Percentiles rank a stretch among this genome's conserved stretches.
Evolutionary conservation across 106 monocot genomes (phyloP).

Genomic region (Platanthera zijinensis): DNA sequence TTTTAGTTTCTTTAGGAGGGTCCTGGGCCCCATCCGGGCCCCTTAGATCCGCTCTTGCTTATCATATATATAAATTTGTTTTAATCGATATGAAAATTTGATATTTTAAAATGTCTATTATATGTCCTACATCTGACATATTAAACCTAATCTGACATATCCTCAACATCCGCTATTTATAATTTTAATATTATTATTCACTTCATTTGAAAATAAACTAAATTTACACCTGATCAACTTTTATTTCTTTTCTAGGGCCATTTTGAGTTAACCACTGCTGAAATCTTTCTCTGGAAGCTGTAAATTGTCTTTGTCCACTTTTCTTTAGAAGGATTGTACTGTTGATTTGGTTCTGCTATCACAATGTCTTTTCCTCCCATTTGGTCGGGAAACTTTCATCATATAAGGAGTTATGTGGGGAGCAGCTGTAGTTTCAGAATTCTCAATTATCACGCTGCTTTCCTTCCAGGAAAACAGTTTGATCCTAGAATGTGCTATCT

Average conservation of each 20-base stretch:
- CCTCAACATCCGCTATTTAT: too few relatives aligned
- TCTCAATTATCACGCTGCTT: conserved; percentile 21
- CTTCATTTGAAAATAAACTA: neutral
- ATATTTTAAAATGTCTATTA: too few relatives aligned
- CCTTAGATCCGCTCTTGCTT: too few relatives aligned
- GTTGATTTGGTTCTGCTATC: conserved; percentile 7
- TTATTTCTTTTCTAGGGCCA: conserved; percentile 3
- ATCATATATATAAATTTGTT: too few relatives aligned
- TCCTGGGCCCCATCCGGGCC: too few relatives aligned
- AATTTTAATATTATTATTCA: neutral
- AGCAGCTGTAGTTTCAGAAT: conserved; percentile 17
- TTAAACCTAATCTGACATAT: too few relatives aligned
- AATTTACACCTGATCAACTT: neutral
- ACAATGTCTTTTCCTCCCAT: conserved; percentile 58
- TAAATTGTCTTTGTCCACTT: neutral
- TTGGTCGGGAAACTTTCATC: conserved; percentile 50
- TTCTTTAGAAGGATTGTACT: conserved; percentile 12
- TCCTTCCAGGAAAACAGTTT: conserved; percentile 15
- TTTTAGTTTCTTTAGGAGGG: too few relatives aligned
- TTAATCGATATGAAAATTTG: too few relatives aligned
- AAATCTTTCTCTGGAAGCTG: neutral
- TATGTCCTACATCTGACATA: too few relatives aligned
- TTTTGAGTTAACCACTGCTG: neutral
- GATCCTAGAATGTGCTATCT: conserved; percentile 18
- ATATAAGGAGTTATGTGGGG: conserved; percentile 37